Evolutionary conservation across 768 basidiomycete species (phyloP), one percentile per base, ranked within the genome.

Genomic region (Coprinopsis cinerea): DNA sequence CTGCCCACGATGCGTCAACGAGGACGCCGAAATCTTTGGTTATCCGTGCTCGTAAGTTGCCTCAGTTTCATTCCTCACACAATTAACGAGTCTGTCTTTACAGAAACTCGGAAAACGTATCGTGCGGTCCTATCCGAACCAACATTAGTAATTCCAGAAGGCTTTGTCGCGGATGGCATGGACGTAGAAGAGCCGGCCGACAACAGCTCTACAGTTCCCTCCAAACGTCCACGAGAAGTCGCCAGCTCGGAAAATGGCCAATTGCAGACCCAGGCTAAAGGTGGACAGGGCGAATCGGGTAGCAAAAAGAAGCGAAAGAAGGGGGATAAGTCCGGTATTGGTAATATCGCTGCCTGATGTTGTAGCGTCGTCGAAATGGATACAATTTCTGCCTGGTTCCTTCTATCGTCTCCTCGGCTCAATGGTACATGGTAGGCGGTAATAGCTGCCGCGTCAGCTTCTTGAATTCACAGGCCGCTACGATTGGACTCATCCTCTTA

Each of bases 21-120:
- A 77, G 72, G 44, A 71, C 70, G 0, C 78, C 85, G 0, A 85
- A 85, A 59, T 82, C 85, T 0, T 65, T 92, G 2, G 69, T 87
- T 1, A 64, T 88, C 39, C 80, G 87, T 44, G 85, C 88, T 17
- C 83, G 89, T 89, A 58, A 54, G 88, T 72, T 2, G 42, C 27
- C n/a, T n/a, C n/a, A n/a, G n/a, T n/a, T 45, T n/a, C 13, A 7
- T 44, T 37, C 5, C 30, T 25, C 22, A 32, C 4, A 47, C 14
- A 15, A 14, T 49, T 43, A 10, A 23, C 22, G 5, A 39, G 18
- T 30, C 22, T 52, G 14, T 2, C n/a, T 9, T 24, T 10, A 15
- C 56, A 91, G 90, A 88, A 67, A 88, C 88, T 0, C 85, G 90
- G 26, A 81, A 78, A 59, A 90, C 88, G 3, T 90, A 87, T 57